Conservation (phyloP, 2,329 filamentous ascomycete genomes). For the Aspergillus carbonarius region DNA sequence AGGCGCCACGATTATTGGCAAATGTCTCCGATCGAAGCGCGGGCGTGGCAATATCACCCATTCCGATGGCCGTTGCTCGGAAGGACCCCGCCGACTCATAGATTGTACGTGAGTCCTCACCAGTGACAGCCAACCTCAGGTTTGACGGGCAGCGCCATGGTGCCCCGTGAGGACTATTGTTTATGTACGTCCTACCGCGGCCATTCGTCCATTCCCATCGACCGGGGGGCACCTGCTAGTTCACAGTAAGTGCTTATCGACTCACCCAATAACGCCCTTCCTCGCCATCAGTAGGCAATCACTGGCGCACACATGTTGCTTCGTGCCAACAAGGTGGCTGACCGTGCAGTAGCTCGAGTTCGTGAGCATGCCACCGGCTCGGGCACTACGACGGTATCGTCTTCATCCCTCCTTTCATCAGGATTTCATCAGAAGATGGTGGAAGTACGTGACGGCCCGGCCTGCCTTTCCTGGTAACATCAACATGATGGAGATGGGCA, state of each 20-base stretch:
- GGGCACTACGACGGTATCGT: not conserved
- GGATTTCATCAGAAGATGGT: not conserved
- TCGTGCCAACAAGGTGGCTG: conserved; percentile 21
- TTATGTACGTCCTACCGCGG: conserved; percentile 3
- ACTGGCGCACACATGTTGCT: conserved; percentile 22
- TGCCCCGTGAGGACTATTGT: not conserved
- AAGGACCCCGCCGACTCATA: not conserved
- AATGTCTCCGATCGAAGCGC: conserved; percentile 10
- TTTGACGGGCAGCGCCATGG: not conserved
- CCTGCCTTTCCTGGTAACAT: not conserved
- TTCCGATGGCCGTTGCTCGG: not conserved
- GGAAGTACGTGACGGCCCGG: not conserved
- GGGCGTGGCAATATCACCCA: conserved; percentile 18
- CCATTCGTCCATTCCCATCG: not conserved
- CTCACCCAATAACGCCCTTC: conserved; percentile 11
- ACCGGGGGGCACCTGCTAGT: not conserved
- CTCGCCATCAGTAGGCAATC: conserved; percentile 17
- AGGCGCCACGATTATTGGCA: conserved; percentile 11
- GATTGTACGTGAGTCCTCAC: not conserved
- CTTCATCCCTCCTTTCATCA: not conserved
- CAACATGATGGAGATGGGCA: not conserved
- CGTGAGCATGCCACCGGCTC: conserved; percentile 9
- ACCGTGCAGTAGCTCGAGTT: conserved; percentile 22
- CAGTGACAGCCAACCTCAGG: not conserved
- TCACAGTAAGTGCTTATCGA: conserved; percentile 3